phyloP scores from a whole-genome alignment of 352 stramenopile species.

The Hyphochytrium catenoides region DNA sequence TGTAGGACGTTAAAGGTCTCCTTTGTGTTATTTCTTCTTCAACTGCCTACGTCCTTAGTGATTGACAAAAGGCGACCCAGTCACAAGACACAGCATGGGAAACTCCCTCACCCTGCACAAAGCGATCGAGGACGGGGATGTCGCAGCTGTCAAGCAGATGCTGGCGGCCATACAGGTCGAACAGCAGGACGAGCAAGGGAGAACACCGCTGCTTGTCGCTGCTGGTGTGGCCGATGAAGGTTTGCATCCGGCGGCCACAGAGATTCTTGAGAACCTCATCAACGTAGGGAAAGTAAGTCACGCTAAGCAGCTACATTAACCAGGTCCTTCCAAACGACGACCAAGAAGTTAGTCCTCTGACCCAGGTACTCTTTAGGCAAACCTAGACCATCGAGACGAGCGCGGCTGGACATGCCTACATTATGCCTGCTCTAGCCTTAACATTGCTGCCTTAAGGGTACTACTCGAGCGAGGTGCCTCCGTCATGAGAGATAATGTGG shows the following conservation, averaged over 20 bases:
- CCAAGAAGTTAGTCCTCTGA: too few species aligned
- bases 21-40: too few species aligned
- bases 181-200: conserved; percentile 31
- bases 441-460: conserved; percentile 34
- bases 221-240: too few species aligned
- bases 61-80: too few species aligned
- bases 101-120: conserved; percentile 53
- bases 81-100: conserved; percentile 43
- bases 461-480: conserved; percentile 34
- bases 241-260: too few species aligned
- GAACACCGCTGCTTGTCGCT: conserved; percentile 43
- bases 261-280: too few species aligned
- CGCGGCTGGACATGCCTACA: conserved; percentile 55
- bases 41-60: too few species aligned
- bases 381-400: conserved; percentile 50
- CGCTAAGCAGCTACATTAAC: too few species aligned
- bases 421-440: conserved; percentile 46
- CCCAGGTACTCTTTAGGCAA: too few species aligned
- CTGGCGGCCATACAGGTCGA: conserved; percentile 43
- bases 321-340: too few species aligned
- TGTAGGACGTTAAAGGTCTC: too few species aligned
- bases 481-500: conserved; percentile 36
- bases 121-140: conserved; percentile 39
- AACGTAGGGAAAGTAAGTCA: too few species aligned
- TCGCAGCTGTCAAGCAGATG: conserved; percentile 24